Base-by-base conservation (phyloP, 1,139 yeast genomes). In the Suhomyces terraborum region DNA sequence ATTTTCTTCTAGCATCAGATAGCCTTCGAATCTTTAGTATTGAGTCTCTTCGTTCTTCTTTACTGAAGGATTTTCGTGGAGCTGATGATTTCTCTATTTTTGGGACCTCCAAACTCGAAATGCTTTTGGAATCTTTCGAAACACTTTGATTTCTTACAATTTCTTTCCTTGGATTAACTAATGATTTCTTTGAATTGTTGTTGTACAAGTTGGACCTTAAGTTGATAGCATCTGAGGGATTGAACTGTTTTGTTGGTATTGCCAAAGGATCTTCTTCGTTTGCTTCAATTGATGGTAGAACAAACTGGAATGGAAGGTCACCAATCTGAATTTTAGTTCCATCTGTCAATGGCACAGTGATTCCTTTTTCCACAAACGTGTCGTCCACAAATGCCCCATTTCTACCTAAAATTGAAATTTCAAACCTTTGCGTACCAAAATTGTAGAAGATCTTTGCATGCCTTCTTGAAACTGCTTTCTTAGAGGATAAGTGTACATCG, bases 341-440 rank as follows among this genome's bases (percentile, higher is more conserved):
- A 63, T 91, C 89, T 10, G 71, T 70, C 42, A 93, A 69, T 1
- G 96, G 95, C 4, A 89, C 88, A 0, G 98, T 91, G 32, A 87
- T 82, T 8, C 96, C 97, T 46, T 86, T 80, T 56, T 88, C 96
- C 9, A 91, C 84, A 61, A 89, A 93, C 23, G 72, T 71, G 52
- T 89, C 96, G 62, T 91, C 93, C 3, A 93, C 95, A 69, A 91
- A 93, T 0, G 97, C 97, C 24, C 98, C 98, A 59, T 93, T 93
- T 54, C 95, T 76, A 17, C 98, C 98, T 52, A 89, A 71, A 4
- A 93, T 89, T 8, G 95, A 84, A 31, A 93, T 66, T 64, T 91
- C 98, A 58, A 91, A 93, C 51, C 95, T 67, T 58, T 89, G 97
- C 5, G 95, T 88, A 5, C 96, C 97, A 64, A 93, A 93, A 59